Evolutionary conservation across 129 eudicot species (phyloP).

Genomic region (Flaveria linearis): DNA sequence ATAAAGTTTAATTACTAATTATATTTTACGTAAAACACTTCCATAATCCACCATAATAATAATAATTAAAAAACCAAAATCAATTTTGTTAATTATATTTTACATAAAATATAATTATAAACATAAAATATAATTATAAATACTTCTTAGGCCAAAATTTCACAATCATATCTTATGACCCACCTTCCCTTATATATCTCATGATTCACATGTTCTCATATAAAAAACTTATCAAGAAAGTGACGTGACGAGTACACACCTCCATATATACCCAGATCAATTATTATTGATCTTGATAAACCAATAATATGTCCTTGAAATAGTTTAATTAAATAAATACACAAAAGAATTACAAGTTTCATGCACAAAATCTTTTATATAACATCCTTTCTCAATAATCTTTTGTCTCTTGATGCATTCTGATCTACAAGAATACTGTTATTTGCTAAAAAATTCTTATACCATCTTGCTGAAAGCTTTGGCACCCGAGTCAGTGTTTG

Average conservation of each 20-base stretch:
- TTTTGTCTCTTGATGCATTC: conserved; percentile 9
- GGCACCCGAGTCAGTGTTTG: conserved; percentile 55
- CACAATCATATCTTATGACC: background rate
- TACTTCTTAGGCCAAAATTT: background rate
- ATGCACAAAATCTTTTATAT: background rate
- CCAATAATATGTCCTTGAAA: background rate
- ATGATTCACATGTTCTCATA: background rate
- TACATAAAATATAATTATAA: background rate
- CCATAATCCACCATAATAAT: too few relatives aligned
- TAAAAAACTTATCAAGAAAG: background rate
- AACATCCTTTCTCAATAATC: conserved; percentile 14
- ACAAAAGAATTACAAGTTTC: background rate
- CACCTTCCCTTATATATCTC: background rate
- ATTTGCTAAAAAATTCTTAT: conserved; percentile 52
- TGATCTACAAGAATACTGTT: conserved; percentile 17
- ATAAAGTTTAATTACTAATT: too few relatives aligned
- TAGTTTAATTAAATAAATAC: background rate
- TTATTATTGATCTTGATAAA: too few relatives aligned
- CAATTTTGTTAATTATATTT: too few relatives aligned
- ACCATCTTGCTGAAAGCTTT: conserved; percentile 75
- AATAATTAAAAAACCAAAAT: too few relatives aligned
- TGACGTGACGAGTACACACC: background rate
- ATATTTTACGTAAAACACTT: too few relatives aligned
- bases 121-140: background rate
- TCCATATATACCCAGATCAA: too few relatives aligned